Conservation (phyloP, 345 rosid genomes). For the Aquilaria malaccensis region DNA sequence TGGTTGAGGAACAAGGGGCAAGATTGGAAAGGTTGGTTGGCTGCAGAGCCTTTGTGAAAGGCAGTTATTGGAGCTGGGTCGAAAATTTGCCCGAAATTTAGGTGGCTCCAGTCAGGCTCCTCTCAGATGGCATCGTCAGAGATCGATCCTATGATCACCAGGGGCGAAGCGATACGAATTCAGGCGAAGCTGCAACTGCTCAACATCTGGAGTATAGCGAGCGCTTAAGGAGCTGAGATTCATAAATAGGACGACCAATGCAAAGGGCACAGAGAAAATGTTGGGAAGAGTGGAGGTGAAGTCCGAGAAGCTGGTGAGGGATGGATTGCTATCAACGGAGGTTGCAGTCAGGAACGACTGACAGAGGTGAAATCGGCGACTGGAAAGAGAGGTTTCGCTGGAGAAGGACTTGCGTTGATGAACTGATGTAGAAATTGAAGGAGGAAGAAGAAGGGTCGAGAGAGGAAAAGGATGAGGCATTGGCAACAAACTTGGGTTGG, state of each 20-base stretch:
- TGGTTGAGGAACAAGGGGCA: no score
- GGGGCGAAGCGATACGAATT: conserved; percentile 51
- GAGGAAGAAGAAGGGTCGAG: no score
- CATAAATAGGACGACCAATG: conserved; percentile 46
- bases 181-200: conserved; percentile 50
- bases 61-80: neutral
- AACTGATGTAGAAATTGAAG: no score
- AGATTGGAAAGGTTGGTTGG: no score
- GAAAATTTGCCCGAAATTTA: conserved; percentile 46
- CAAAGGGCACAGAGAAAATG: conserved; percentile 35
- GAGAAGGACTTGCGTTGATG: no score
- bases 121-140: conserved; percentile 41
- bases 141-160: conserved; percentile 21
- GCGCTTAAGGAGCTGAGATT: conserved; percentile 76
- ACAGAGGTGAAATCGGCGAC: no score
- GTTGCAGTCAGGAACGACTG: conserved; percentile 3
- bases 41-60: no score
- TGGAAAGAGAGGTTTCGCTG: no score
- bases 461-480: no score
- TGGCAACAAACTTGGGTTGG: no score
- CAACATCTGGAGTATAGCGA: conserved; percentile 63
- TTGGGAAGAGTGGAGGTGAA: conserved; percentile 68
- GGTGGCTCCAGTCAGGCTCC: conserved; percentile 54
- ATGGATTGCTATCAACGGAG: conserved; percentile 70
- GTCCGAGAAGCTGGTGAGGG: conserved; percentile 44